Evolutionary conservation across 169 alveolate genomes (phyloP).

Genomic region (Cryptosporidium meleagridis): DNA sequence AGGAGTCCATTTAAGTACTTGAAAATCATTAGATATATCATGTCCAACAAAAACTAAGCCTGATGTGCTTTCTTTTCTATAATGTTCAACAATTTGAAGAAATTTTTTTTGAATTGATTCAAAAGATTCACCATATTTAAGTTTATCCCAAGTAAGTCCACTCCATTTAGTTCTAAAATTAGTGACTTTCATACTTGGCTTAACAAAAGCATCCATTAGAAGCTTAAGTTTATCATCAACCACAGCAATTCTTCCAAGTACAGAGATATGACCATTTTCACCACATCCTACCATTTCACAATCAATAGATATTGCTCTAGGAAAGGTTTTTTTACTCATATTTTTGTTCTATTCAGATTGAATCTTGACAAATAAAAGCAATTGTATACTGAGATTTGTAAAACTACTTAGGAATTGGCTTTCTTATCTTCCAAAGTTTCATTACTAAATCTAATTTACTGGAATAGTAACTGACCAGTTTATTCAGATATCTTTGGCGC

Average conservation of each 20-base stretch:
- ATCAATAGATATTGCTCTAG: constrained; percentile 68
- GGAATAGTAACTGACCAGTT: neutral
- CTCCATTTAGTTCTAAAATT: constrained; percentile 73
- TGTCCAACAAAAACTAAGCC: constrained; percentile 72
- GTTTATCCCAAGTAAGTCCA: constrained; percentile 59
- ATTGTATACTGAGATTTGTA: neutral
- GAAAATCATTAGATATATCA: constrained; percentile 62
- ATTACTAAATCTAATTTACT: neutral
- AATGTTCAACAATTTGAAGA: constrained; percentile 57
- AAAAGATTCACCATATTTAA: constrained; percentile 47
- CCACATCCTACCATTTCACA: constrained; percentile 75
- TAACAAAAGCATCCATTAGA: constrained; percentile 70
- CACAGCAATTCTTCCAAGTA: constrained; percentile 68
- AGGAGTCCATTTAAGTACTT: constrained; percentile 62
- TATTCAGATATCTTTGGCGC: neutral
- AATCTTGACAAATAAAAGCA: neutral
- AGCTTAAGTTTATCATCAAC: constrained; percentile 58
- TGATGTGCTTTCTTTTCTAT: constrained; percentile 31
- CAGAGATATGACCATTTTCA: constrained; percentile 40
- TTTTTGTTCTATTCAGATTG: neutral
- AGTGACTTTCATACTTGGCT: constrained; percentile 46
- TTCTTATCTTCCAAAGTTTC: neutral
- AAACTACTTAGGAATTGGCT: neutral
- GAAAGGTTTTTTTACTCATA: constrained; percentile 20
- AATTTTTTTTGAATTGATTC: constrained; percentile 32